Percentiles rank a stretch among this genome's conserved stretches.
Evolutionary conservation across 2,329 filamentous ascomycete genomes (phyloP).

Genomic region (Cercospora canescens): DNA sequence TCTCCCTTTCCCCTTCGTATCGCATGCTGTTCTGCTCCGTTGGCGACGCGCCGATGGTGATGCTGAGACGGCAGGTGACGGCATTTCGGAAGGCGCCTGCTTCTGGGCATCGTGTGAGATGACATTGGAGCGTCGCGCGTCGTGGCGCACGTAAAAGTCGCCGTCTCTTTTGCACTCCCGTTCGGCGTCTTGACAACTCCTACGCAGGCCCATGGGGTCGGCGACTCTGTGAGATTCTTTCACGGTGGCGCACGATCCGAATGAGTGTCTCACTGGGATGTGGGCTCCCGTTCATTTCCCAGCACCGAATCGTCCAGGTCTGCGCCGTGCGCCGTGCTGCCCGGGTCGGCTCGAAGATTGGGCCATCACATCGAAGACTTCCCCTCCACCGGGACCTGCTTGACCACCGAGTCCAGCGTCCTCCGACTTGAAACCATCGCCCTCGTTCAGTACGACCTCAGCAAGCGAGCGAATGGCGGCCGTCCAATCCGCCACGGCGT

Average conservation of each 20-base stretch:
- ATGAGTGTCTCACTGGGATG: background rate
- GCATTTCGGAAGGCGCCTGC: background rate
- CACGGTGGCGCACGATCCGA: slow-evolving; percentile 1
- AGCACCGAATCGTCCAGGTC: background rate
- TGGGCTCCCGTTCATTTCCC: slow-evolving; percentile 5
- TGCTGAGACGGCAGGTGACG: background rate
- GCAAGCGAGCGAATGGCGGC: slow-evolving; percentile 69
- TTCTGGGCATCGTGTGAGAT: background rate
- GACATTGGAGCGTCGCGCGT: background rate
- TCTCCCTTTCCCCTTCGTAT: background rate
- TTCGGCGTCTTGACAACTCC: background rate
- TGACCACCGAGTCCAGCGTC: slow-evolving; percentile 32
- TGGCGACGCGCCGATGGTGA: background rate
- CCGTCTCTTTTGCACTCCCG: background rate
- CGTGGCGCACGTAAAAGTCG: background rate
- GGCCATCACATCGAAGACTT: slow-evolving; percentile 9
- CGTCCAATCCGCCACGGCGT: slow-evolving; percentile 72
- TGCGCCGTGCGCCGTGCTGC: background rate
- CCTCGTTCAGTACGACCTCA: slow-evolving; percentile 71
- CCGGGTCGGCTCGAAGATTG: background rate
- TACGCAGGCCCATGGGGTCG: background rate
- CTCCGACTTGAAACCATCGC: slow-evolving; percentile 66
- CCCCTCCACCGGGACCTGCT: slow-evolving; percentile 2
- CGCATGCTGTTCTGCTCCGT: slow-evolving; percentile 1
- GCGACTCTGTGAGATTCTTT: background rate